Percentiles rank a stretch among this genome's conserved stretches.
Conservation (phyloP, 2,329 filamentous ascomycete genomes). For the Penicillium vulpinum region DNA sequence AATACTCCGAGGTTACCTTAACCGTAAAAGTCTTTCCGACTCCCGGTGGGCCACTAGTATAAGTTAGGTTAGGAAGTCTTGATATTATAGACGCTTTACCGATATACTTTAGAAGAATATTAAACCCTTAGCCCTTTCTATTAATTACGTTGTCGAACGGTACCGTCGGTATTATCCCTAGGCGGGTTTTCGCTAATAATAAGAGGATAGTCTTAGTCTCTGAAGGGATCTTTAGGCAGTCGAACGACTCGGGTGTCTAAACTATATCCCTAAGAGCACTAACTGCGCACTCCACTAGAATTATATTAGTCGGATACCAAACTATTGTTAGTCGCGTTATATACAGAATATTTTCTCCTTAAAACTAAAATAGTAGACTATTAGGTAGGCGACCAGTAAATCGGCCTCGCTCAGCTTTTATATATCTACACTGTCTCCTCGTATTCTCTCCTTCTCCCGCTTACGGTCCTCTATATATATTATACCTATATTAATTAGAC, state of each 20-base stretch:
- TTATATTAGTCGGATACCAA: constrained; percentile 6
- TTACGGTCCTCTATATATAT: constrained; percentile 10
- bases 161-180: constrained; percentile 19
- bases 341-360: constrained; percentile 26
- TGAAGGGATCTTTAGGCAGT: constrained; percentile 22
- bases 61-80: constrained; percentile 4
- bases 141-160: constrained; percentile 33
- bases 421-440: constrained; percentile 10
- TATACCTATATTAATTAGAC: constrained; percentile 11
- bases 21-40: constrained; percentile 39
- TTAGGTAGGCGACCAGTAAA: constrained; percentile 22
- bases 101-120: constrained; percentile 29
- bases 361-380: constrained; percentile 24
- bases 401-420: constrained; percentile 15
- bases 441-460: constrained; percentile 17
- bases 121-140: constrained; percentile 36
- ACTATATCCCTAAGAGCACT: constrained; percentile 19
- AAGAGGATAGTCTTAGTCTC: constrained; percentile 22
- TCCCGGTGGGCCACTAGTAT: constrained; percentile 14
- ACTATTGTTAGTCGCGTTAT: constrained; percentile 3
- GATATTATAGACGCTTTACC: constrained; percentile 8
- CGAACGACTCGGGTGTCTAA: constrained; percentile 20
- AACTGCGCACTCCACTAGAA: constrained; percentile 18
- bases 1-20: constrained; percentile 31
- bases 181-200: constrained; percentile 16